These are phyloP conservation scores for Dictyostelium intermedium DNA, from an alignment of 78 protist genomes.

Conservation along the genomic window DNA sequence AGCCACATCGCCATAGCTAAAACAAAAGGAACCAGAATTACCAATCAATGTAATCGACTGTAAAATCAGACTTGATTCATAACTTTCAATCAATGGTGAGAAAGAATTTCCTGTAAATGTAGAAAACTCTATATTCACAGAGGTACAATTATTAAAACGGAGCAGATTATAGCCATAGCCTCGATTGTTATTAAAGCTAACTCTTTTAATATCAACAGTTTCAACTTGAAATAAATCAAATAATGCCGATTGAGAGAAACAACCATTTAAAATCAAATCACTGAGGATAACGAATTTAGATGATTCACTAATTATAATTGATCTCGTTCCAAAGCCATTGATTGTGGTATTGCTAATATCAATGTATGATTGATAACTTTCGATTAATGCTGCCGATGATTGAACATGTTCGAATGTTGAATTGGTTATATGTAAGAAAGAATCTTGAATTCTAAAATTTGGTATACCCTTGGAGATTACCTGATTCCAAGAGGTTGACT, in stretches of 20 bases:
- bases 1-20: neutral
- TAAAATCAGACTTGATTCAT: neutral
- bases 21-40: neutral
- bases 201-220: neutral
- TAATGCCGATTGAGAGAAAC: neutral
- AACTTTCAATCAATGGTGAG: neutral
- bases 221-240: neutral
- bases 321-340: neutral
- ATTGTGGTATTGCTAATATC: neutral
- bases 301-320: neutral
- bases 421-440: neutral
- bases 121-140: neutral
- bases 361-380: neutral
- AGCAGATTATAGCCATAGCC: neutral
- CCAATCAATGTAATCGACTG: neutral
- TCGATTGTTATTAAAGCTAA: neutral
- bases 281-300: neutral
- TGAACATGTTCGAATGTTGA: neutral
- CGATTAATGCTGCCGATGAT: neutral
- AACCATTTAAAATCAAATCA: neutral
- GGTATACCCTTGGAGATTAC: neutral
- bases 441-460: neutral
- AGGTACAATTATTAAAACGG: neutral
- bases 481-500: neutral
- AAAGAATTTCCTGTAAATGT: neutral